These are phyloP conservation scores for Inosperma sp. DNA, from an alignment of 768 basidiomycete genomes.

Conservation along the genomic window DNA sequence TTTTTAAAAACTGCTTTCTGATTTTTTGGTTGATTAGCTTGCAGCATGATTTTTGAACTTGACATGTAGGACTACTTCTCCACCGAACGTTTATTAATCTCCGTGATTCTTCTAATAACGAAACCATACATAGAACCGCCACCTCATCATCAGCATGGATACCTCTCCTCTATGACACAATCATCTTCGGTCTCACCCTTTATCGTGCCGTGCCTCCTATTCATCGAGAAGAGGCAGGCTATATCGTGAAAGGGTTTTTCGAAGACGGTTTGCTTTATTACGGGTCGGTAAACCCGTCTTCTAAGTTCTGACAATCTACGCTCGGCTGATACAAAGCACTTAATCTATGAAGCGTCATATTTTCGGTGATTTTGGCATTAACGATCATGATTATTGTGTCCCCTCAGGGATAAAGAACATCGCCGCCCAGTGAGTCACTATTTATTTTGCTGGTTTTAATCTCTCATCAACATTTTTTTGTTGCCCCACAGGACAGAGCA, in stretches of 20 bases:
- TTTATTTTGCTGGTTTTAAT: not conserved
- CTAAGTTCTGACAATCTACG: no score
- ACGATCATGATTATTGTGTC: conserved; percentile 44
- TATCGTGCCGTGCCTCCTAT: conserved; percentile 36
- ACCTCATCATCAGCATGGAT: conserved; percentile 50
- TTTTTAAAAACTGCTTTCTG: not conserved
- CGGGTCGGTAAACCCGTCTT: no score
- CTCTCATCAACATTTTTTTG: not conserved
- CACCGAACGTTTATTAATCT: not conserved
- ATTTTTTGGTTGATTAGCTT: conserved; percentile 24
- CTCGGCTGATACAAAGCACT: no score
- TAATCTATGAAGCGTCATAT: conserved; percentile 37
- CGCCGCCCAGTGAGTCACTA: conserved; percentile 39
- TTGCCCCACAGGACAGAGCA: conserved; percentile 32
- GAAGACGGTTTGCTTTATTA: conserved; percentile 48
- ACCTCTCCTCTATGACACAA: conserved; percentile 45
- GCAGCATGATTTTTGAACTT: conserved; percentile 41
- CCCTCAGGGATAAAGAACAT: conserved; percentile 43
- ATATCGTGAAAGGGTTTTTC: conserved; percentile 37
- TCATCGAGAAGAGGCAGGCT: conserved; percentile 31
- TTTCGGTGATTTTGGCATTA: conserved; percentile 39
- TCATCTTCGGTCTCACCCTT: conserved; percentile 38
- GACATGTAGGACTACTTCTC: conserved; percentile 28
- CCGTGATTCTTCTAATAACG: conserved; percentile 19
- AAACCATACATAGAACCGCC: conserved; percentile 31